A percentile compares a stretch with the other conserved stretches of the same genome.
Conservation (phyloP, 2,329 filamentous ascomycete genomes). For the Aureobasidium sp. region DNA sequence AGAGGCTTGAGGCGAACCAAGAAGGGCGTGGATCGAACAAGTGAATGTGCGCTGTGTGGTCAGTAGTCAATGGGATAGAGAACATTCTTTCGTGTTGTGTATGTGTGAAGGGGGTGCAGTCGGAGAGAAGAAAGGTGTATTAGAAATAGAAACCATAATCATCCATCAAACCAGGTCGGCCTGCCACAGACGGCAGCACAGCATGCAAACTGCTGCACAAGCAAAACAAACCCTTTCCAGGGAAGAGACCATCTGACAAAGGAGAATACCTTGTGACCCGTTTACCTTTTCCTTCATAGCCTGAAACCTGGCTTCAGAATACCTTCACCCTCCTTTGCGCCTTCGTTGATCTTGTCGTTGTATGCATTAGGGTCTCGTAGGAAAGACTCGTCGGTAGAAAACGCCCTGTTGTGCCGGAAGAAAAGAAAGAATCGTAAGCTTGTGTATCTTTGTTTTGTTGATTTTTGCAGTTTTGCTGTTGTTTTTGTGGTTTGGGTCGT, state of each 20-base stretch:
- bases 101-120: neutral
- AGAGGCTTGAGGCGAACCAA: neutral
- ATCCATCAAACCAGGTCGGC: neutral
- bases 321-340: slow-evolving; percentile 21
- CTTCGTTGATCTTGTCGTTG: slow-evolving; percentile 34
- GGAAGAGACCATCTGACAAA: neutral
- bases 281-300: slow-evolving; percentile 7
- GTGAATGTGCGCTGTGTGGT: neutral
- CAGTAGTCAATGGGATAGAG: neutral
- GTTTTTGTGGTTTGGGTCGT: slow-evolving; percentile 10
- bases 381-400: slow-evolving; percentile 67
- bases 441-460: slow-evolving; percentile 11
- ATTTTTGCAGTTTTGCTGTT: slow-evolving; percentile 16
- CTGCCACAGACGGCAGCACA: neutral
- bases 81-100: slow-evolving; percentile 1
- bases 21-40: neutral
- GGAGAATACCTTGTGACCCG: neutral
- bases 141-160: slow-evolving; percentile 1
- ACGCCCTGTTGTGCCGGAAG: slow-evolving; percentile 45
- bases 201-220: neutral
- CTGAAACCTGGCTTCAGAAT: slow-evolving; percentile 18
- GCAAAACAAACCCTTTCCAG: neutral
- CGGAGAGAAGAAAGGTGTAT: neutral
- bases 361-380: slow-evolving; percentile 42
- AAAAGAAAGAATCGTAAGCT: slow-evolving; percentile 21